Evolutionary conservation across 2,329 filamentous ascomycete species (phyloP).

Genomic region (Apiospora pterosperma): DNA sequence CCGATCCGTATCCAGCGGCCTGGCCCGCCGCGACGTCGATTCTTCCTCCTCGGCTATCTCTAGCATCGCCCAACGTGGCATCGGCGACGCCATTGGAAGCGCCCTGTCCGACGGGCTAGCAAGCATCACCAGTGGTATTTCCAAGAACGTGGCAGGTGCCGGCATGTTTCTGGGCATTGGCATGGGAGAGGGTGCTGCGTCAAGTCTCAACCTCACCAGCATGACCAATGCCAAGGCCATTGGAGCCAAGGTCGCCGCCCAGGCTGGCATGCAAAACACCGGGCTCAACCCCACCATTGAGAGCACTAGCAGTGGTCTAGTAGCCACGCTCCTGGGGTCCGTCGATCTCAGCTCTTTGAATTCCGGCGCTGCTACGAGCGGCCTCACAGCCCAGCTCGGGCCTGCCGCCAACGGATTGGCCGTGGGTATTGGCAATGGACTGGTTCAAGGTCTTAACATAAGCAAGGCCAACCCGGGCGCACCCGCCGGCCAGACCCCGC

Average conservation of each 20-base stretch:
- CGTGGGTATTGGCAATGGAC: slow-evolving; percentile 14
- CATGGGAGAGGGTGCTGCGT: slow-evolving; percentile 17
- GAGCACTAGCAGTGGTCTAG: slow-evolving; percentile 25
- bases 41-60: not conserved
- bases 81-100: not conserved
- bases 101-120: not conserved
- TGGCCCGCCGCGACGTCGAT: not conserved
- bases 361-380: slow-evolving; percentile 2
- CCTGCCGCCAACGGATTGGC: slow-evolving; percentile 14
- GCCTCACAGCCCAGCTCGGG: not conserved
- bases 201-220: slow-evolving; percentile 17
- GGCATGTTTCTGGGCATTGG: slow-evolving; percentile 20
- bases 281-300: slow-evolving; percentile 27
- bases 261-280: slow-evolving; percentile 25
- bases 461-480: not conserved
- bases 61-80: not conserved
- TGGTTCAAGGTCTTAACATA: slow-evolving; percentile 12
- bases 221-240: slow-evolving; percentile 13
- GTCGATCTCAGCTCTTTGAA: slow-evolving; percentile 16
- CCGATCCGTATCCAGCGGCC: not conserved
- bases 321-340: slow-evolving; percentile 23
- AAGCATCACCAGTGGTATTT: slow-evolving; percentile 4
- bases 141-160: slow-evolving; percentile 12
- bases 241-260: slow-evolving; percentile 14
- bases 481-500: not conserved